These are phyloP conservation scores for Solanum hybrid DNA, from an alignment of 305 asterid genomes.

Conservation along the genomic window DNA sequence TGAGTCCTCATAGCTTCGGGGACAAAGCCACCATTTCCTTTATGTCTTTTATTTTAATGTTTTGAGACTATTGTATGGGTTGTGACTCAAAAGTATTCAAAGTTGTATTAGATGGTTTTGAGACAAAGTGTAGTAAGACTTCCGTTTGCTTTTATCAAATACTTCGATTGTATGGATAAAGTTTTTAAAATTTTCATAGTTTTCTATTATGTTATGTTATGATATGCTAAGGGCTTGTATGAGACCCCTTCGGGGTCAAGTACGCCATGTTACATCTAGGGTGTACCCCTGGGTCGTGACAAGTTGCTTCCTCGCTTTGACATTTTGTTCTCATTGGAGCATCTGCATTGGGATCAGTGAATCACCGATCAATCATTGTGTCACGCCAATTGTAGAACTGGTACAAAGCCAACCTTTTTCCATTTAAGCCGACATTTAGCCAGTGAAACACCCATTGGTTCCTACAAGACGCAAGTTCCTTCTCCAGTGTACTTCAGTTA, in stretches of 20 bases:
- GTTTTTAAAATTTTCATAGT: too few relatives aligned
- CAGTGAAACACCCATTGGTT: not conserved
- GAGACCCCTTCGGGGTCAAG: not conserved
- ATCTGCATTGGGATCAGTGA: not conserved
- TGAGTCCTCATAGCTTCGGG: too few relatives aligned
- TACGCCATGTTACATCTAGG: not conserved
- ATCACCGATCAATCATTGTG: not conserved
- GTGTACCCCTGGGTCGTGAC: not conserved
- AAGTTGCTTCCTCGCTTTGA: not conserved
- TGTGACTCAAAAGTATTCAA: too few relatives aligned
- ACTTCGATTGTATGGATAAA: not conserved
- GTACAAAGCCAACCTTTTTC: not conserved
- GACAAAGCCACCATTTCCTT: too few relatives aligned
- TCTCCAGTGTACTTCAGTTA: not conserved
- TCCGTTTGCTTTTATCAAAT: not conserved
- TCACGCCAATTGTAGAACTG: not conserved
- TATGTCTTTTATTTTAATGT: too few relatives aligned
- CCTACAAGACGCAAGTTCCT: not conserved
- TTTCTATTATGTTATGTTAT: not conserved
- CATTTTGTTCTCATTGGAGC: not conserved
- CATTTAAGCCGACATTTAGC: not conserved
- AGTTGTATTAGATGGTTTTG: not conserved
- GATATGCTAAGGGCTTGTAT: not conserved
- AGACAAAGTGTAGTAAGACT: not conserved
- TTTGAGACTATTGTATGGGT: too few relatives aligned